Evolutionary conservation across 139 green algal species (phyloP).

Genomic region (Volvox africanus): DNA sequence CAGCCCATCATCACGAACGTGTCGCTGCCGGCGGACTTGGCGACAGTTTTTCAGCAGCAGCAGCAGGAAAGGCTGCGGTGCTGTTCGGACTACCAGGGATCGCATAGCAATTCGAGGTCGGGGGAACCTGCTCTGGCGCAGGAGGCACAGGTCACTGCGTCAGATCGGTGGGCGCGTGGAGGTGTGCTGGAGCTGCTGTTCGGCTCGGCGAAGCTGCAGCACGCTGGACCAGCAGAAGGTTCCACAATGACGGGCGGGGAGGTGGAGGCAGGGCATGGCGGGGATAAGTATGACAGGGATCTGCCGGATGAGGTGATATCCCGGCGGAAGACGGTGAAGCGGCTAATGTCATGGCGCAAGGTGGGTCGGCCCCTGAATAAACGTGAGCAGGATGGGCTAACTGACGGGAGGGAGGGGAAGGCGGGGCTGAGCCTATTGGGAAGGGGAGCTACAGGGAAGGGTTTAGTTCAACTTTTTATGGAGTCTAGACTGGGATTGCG

Average conservation of each 20-base stretch:
- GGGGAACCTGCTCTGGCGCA: too few relatives aligned
- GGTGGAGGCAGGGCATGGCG: background rate
- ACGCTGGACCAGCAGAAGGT: background rate
- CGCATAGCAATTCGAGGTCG: too few relatives aligned
- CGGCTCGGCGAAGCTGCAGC: background rate
- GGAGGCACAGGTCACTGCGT: background rate
- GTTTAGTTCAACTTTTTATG: too few relatives aligned
- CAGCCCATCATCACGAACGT: background rate
- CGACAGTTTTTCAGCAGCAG: background rate
- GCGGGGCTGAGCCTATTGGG: too few relatives aligned
- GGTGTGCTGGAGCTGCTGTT: conserved; percentile 19
- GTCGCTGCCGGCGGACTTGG: background rate
- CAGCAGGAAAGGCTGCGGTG: background rate
- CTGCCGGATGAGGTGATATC: conserved; percentile 10
- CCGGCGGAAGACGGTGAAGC: background rate
- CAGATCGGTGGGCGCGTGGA: background rate
- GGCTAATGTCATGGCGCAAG: conserved; percentile 9
- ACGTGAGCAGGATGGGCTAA: too few relatives aligned
- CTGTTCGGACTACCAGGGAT: too few relatives aligned
- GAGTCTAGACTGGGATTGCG: too few relatives aligned
- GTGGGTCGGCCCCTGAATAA: background rate
- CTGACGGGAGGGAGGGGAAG: too few relatives aligned
- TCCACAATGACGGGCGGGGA: too few relatives aligned
- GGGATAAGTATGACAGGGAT: background rate
- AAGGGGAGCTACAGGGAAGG: too few relatives aligned